phyloP scores from a whole-genome alignment of 1,139 yeast genomes.

The Candida mesenterica region DNA sequence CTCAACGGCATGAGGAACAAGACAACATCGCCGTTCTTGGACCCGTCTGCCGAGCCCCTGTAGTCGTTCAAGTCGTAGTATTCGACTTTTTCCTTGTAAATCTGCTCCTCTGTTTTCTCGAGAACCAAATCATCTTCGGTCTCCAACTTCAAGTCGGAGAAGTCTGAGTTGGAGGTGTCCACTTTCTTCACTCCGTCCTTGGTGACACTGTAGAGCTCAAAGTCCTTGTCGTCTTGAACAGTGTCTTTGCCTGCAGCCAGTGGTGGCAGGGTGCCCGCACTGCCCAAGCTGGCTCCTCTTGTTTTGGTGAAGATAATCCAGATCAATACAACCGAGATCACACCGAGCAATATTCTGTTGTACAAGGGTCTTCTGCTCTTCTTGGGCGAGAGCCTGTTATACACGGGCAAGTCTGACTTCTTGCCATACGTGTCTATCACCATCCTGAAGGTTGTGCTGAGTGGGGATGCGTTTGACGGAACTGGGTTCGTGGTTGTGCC shows the following conservation, averaged over 20 bases:
- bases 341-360: conserved; percentile 7
- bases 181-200: conserved; percentile 32
- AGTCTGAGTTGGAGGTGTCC: conserved; percentile 9
- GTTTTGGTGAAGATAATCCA: conserved; percentile 8
- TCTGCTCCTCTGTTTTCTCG: conserved; percentile 16
- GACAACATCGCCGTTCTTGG: conserved; percentile 59
- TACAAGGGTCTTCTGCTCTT: conserved; percentile 9
- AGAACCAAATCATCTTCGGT: conserved; percentile 4
- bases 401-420: conserved; percentile 49
- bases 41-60: conserved; percentile 55
- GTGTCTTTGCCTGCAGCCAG: not conserved
- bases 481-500: not conserved
- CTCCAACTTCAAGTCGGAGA: conserved; percentile 7
- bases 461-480: not conserved
- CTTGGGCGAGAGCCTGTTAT: conserved; percentile 21
- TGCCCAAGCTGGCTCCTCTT: not conserved
- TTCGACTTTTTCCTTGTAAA: conserved; percentile 44
- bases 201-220: conserved; percentile 36
- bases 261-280: conserved; percentile 4
- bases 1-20: conserved; percentile 74
- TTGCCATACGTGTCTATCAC: conserved; percentile 36
- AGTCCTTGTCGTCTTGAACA: conserved; percentile 12
- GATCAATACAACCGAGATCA: conserved; percentile 8
- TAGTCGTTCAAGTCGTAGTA: conserved; percentile 61
- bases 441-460: conserved; percentile 16